Conservation (phyloP, 2,329 filamentous ascomycete genomes). For the Raffaelea deltoideospora region DNA sequence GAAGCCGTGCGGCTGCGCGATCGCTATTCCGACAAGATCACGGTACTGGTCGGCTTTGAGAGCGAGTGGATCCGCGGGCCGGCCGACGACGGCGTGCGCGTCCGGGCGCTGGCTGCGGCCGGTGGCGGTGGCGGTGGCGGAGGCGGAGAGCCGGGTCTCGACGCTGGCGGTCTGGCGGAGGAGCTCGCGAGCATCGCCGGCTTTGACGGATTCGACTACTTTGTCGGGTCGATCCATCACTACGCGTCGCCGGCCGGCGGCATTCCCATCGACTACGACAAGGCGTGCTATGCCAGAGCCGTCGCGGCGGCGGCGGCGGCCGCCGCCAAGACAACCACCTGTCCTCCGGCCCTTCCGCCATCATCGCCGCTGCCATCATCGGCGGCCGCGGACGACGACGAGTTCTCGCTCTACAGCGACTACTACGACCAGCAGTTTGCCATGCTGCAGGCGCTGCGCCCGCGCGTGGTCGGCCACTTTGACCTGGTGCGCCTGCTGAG, state of each 20-base stretch:
- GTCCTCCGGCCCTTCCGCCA: too few relatives aligned
- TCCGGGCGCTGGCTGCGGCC: slow-evolving; percentile 41
- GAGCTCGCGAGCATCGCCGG: too few relatives aligned
- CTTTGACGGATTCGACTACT: too few relatives aligned
- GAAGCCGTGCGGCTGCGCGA: slow-evolving; percentile 61
- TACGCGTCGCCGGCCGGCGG: slow-evolving; percentile 58
- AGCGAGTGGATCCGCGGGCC: slow-evolving; percentile 75
- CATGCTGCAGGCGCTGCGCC: slow-evolving; percentile 60
- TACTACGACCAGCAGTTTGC: slow-evolving; percentile 82
- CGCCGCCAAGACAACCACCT: too few relatives aligned
- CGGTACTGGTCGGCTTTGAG: slow-evolving; percentile 81
- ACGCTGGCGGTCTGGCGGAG: too few relatives aligned
- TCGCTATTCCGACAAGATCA: slow-evolving; percentile 55
- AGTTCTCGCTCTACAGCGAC: slow-evolving; percentile 60
- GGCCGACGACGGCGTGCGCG: slow-evolving; percentile 42
- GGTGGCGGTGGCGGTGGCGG: too few relatives aligned
- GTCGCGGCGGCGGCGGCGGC: slow-evolving; percentile 27
- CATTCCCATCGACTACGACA: slow-evolving; percentile 80
- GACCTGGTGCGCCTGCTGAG: slow-evolving; percentile 78
- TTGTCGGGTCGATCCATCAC: slow-evolving; percentile 81
- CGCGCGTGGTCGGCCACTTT: slow-evolving; percentile 81
- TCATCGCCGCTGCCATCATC: slow-evolving; percentile 3
- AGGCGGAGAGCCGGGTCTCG: too few relatives aligned
- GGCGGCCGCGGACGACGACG: slow-evolving; percentile 25
- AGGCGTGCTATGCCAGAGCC: slow-evolving; percentile 49